Base-by-base conservation (phyloP, 1,284 basidiomycete genomes). In the Ceratobasidium sp. region DNA sequence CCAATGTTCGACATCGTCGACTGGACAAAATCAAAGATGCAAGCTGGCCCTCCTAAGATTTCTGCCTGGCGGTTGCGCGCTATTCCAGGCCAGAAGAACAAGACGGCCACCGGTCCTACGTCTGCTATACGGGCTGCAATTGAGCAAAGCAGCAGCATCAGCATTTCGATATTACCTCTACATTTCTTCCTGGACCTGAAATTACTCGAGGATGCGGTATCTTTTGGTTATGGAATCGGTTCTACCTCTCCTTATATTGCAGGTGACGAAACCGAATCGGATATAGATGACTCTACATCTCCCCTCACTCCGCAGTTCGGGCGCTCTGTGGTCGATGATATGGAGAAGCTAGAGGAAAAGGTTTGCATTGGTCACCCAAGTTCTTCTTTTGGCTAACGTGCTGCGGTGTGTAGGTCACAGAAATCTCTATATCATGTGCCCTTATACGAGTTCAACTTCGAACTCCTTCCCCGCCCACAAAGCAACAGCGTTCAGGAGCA, bases 161-260 rank as follows among this genome's bases (percentile, higher is more conserved):
- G 84, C 34, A 75, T 87, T 50, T 78, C 81, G 21, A 72, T 91
- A 4, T 81, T 83, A 1, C 89, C 92, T 1, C 76, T 94, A 5
- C 93, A 94, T 77, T 53, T 92, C 14, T 93, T 93, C 77, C 71
- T 92, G 36, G 93, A 96, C 78, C 81, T 93, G n/a, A 86, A 83
- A 78, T 76, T 87, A 32, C 76, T 90, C 48, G 83, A 87, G 45
- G 88, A 90, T 74, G 79, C 89, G 58, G 52, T 73, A 14, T 36
- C 64, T 12, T 74, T 72, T 32, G 58, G 61, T 3, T 39, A 65
- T 18, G 41, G 59, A 26, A 73, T 61, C 28, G 58, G 53, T 21
- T 65, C 71, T 2, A 26, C 46, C 16, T 23, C 23, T 18, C 23
- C 9, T 34, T 28, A n/a, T n/a, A n/a, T 50, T 28, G 14, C 48